A percentile compares a stretch with the other conserved stretches of the same genome.
phyloP scores from a whole-genome alignment of 805 yeast species.

The Kazachstania kunashirensis region DNA sequence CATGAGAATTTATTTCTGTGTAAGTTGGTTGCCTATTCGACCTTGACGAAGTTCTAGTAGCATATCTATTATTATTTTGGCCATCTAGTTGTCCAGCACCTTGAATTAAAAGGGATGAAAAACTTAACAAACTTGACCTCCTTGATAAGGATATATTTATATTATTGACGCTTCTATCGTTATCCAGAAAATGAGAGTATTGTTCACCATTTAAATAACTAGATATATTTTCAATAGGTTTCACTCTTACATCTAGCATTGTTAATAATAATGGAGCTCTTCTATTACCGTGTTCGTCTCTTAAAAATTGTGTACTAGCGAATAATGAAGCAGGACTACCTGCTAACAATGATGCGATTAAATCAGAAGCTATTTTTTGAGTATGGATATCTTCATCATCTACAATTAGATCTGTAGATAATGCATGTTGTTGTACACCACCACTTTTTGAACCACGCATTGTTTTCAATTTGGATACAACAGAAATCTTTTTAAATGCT shows the following conservation, averaged over 20 bases:
- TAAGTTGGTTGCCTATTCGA: too few species aligned
- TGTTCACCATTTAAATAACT: constrained; percentile 3
- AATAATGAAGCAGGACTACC: constrained; percentile 70
- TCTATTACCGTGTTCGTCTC: constrained; percentile 65
- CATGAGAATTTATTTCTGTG: too few species aligned
- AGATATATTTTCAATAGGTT: constrained; percentile 30
- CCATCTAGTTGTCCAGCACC: not conserved
- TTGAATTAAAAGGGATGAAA: not conserved
- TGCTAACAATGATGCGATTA: constrained; percentile 45
- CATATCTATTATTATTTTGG: too few species aligned
- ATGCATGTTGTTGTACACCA: not conserved
- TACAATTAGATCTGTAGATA: not conserved
- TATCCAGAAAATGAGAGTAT: not conserved
- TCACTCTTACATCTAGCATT: constrained; percentile 56
- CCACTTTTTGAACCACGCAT: constrained; percentile 1
- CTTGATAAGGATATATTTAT: constrained; percentile 1
- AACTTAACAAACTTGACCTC: constrained; percentile 4
- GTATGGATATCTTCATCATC: constrained; percentile 10
- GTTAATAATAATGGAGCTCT: constrained; percentile 78
- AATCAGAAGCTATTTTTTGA: constrained; percentile 31
- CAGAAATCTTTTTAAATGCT: constrained; percentile 20
- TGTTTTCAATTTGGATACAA: constrained; percentile 12
- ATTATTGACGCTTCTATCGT: not conserved
- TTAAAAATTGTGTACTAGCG: constrained; percentile 61
- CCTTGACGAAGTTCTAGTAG: too few species aligned